Conservation (phyloP, 2,329 filamentous ascomycete species). For the Colletotrichum sp. region DNA sequence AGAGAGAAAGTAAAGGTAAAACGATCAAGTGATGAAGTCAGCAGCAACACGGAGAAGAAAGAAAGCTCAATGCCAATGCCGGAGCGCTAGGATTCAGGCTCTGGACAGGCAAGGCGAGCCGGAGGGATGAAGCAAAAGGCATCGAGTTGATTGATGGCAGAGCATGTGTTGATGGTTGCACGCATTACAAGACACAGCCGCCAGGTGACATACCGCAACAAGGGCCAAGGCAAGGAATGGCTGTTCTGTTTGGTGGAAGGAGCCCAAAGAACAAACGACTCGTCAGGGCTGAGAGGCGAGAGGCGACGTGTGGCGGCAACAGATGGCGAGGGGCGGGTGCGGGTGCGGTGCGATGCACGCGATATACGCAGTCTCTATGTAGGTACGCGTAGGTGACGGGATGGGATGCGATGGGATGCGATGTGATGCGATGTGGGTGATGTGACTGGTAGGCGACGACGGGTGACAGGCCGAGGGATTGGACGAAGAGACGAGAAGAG, state of each 20-base stretch:
- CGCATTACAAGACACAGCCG: conserved; percentile 9
- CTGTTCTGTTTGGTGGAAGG: not conserved
- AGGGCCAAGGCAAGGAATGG: not conserved
- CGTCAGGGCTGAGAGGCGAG: not conserved
- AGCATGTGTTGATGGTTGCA: not conserved
- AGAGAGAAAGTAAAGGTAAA: not conserved
- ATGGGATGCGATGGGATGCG: conserved; percentile 5
- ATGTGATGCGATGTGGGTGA: conserved; percentile 12
- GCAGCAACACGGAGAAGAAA: not conserved
- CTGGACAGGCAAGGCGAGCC: not conserved
- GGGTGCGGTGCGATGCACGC: not conserved
- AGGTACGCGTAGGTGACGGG: conserved; percentile 3
- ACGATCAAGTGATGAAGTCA: not conserved
- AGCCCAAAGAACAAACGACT: not conserved
- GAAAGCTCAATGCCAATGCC: not conserved
- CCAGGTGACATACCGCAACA: not conserved
- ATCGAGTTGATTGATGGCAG: not conserved
- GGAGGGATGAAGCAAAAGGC: not conserved
- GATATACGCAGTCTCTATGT: not conserved
- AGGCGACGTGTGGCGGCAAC: not conserved
- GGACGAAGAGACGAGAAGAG: not conserved
- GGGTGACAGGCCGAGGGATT: not conserved
- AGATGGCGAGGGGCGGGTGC: not conserved
- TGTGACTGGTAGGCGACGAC: not conserved
- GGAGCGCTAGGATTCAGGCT: not conserved